Evolutionary conservation across 2,329 filamentous ascomycete genomes (phyloP), one percentile per base, ranked within the genome.

Genomic region (Paracoccidioides lutzii): DNA sequence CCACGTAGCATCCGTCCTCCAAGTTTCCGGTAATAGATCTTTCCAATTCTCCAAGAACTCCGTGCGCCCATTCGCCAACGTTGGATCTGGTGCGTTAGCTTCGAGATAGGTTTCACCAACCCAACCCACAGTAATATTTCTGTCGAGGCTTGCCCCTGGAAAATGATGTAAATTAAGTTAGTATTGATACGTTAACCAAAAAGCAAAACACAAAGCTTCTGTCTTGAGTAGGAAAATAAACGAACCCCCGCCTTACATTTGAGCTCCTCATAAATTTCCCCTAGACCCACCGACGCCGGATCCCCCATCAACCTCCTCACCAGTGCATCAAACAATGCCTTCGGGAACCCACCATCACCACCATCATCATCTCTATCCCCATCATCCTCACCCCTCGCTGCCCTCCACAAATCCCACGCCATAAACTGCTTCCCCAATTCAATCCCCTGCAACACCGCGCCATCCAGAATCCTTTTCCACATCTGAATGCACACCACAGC

Each of bases 381-480:
- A 59, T 71, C 69, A 42, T 70, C 56, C 3, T 37, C 46, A 38
- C 33, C 46, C 15, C 33, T 38, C 28, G 69, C 63, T 7, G 70
- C 66, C 52, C 63, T 71, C 71, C 71, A 73, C 54, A 74, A 49
- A 61, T 74, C 71, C 6, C 52, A 55, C 28, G 70, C 67, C n/a
- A 73, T 63, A 52, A 74, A 74, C 56, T 73, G 71, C 46, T 66
- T 68, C 56, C 65, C 68, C 52, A 74, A 53, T 59, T 73, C 64
- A 55, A 74, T 72, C 0, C 65, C 68, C 53, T 73, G 69, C 51
- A 74, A 59, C 52, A 72, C 62, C 5, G 69, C 64, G 1, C 70
- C 70, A 54, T 73, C 69, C 5, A 71, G 49, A 33, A 72, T 57
- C 37, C 67, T 64, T 59, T 69, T 73, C 80, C 80, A 82, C 22